Percentiles rank a stretch among this genome's conserved stretches.
phyloP scores from a whole-genome alignment of 2,329 filamentous ascomycete genomes.

The Monilinia vaccinii-corymbosi region DNA sequence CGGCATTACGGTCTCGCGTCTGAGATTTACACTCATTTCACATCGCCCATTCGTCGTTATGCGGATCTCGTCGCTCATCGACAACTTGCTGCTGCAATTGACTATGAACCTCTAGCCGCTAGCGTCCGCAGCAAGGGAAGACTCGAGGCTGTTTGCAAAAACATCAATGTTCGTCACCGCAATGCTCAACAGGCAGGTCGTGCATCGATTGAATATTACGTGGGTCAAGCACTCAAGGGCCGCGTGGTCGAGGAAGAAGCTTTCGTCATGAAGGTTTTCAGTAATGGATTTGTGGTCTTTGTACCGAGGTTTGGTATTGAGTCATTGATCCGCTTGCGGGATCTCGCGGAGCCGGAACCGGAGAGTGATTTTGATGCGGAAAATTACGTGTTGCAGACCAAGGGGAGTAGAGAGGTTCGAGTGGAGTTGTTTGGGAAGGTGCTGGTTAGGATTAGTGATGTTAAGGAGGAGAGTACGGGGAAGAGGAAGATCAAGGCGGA shows the following conservation, averaged over 20 bases:
- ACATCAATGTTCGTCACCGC: constrained; percentile 95
- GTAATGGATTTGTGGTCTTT: constrained; percentile 94
- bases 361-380: constrained; percentile 79
- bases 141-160: constrained; percentile 90
- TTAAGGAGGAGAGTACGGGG: constrained; percentile 90
- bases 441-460: constrained; percentile 77
- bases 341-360: constrained; percentile 69
- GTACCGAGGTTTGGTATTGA: constrained; percentile 95
- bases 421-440: constrained; percentile 92
- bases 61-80: constrained; percentile 92
- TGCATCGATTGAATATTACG: constrained; percentile 94
- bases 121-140: constrained; percentile 73
- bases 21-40: constrained; percentile 98
- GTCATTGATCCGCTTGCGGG: constrained; percentile 75
- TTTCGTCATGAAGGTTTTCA: constrained; percentile 95
- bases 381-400: constrained; percentile 63
- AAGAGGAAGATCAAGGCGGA: constrained; percentile 85
- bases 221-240: constrained; percentile 87
- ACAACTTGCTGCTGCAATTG: constrained; percentile 90
- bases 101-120: constrained; percentile 79
- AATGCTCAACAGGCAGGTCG: constrained; percentile 94
- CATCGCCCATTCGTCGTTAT: constrained; percentile 91
- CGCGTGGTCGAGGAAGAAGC: constrained; percentile 72
- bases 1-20: constrained; percentile 93
- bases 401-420: constrained; percentile 44